Conservation (phyloP, 139 green algal species). For the Coccomyxa sp. region DNA sequence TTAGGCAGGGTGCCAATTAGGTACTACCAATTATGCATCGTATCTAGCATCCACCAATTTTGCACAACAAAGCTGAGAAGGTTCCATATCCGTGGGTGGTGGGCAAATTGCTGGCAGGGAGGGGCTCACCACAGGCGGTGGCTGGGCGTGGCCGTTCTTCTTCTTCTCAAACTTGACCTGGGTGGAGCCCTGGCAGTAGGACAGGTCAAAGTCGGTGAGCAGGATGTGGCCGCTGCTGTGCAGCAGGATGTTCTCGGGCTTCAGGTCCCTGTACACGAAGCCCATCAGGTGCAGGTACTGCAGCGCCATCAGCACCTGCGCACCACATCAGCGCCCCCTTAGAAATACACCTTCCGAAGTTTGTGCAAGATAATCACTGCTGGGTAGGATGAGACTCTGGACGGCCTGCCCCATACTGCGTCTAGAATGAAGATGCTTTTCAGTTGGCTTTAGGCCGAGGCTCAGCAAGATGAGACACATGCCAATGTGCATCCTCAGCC, state of each 20-base stretch:
- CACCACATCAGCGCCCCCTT: neutral
- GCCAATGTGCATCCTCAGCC: too few relatives aligned
- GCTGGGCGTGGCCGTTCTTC: neutral
- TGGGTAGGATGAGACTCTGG: too few relatives aligned
- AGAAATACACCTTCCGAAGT: neutral
- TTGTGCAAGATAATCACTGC: neutral
- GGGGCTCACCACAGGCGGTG: too few relatives aligned
- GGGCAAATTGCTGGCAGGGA: too few relatives aligned
- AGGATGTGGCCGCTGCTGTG: conserved; percentile 83
- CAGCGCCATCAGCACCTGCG: conserved; percentile 84
- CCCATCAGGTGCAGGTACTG: conserved; percentile 97
- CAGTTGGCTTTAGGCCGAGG: neutral
- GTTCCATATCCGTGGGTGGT: too few relatives aligned
- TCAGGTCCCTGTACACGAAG: conserved; percentile 96
- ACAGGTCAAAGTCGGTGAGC: conserved; percentile 98
- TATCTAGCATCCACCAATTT: too few relatives aligned
- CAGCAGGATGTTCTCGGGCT: conserved; percentile 99
- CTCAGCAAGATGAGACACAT: neutral
- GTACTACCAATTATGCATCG: too few relatives aligned
- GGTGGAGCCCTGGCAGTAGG: conserved; percentile 31
- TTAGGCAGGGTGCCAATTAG: too few relatives aligned
- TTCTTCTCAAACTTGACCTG: conserved; percentile 11
- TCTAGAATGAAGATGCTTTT: neutral
- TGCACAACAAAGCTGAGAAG: too few relatives aligned
- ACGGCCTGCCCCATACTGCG: too few relatives aligned